Conservation (phyloP, 2,329 filamentous ascomycete species). For the Ceratocystis alfenasii region DNA sequence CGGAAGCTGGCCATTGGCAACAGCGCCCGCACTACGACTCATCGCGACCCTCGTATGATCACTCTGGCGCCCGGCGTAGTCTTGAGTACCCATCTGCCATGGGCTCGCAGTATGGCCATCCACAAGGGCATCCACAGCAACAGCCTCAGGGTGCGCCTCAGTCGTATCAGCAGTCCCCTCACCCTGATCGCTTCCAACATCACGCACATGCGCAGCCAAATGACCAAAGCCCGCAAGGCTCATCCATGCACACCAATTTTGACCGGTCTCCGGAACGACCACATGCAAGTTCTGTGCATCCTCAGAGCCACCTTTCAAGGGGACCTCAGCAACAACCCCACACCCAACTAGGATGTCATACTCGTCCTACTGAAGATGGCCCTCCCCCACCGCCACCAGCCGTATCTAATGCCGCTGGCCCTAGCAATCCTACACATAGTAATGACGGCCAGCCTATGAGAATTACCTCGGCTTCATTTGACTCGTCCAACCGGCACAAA, state of each 20-base stretch:
- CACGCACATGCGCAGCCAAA: slow-evolving; percentile 32
- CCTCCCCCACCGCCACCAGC: slow-evolving; percentile 38
- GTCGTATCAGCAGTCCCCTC: slow-evolving; percentile 33
- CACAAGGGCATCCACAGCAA: slow-evolving; percentile 24
- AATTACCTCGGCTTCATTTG: slow-evolving; percentile 4
- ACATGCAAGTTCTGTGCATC: slow-evolving; percentile 25
- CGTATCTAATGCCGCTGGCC: slow-evolving; percentile 31
- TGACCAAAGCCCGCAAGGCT: slow-evolving; percentile 25
- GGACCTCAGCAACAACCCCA: slow-evolving; percentile 26
- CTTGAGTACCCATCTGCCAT: slow-evolving; percentile 25
- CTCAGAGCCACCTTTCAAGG: slow-evolving; percentile 27
- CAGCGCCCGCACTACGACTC: slow-evolving; percentile 31
- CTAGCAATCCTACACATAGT: neutral
- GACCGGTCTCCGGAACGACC: slow-evolving; percentile 26
- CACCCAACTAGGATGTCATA: slow-evolving; percentile 25
- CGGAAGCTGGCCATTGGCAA: slow-evolving; percentile 19
- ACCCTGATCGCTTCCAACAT: slow-evolving; percentile 25
- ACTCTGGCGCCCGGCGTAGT: slow-evolving; percentile 28
- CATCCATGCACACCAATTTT: slow-evolving; percentile 24
- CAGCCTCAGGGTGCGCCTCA: slow-evolving; percentile 23
- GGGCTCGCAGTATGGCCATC: slow-evolving; percentile 31
- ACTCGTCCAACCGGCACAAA: slow-evolving; percentile 33
- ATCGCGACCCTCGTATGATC: slow-evolving; percentile 34
- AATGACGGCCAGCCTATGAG: neutral
- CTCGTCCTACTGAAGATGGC: slow-evolving; percentile 37